A percentile compares a stretch with the other conserved stretches of the same genome.
Conservation (phyloP, 2,329 filamentous ascomycete genomes). For the Capronia epimyces region DNA sequence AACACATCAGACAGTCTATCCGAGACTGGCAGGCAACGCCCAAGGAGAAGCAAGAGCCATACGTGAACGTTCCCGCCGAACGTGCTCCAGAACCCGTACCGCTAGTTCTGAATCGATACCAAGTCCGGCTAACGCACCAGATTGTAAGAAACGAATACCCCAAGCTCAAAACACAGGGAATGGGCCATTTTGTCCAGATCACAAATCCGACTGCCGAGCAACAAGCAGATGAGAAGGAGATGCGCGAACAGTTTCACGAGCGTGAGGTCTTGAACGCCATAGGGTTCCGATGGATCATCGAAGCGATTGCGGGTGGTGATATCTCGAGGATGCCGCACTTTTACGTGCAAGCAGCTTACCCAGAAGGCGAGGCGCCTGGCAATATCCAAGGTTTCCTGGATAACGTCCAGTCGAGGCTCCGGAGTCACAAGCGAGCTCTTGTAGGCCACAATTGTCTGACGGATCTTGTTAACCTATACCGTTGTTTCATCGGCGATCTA, state of each 20-base stretch:
- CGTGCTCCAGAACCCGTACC: constrained; percentile 28
- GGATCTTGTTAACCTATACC: constrained; percentile 58
- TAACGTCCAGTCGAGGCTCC: constrained; percentile 39
- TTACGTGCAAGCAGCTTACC: constrained; percentile 31
- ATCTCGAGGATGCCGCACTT: constrained; percentile 36
- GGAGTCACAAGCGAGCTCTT: constrained; percentile 46
- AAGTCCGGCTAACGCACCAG: constrained; percentile 62
- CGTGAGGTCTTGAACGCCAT: constrained; percentile 35
- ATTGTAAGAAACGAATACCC: constrained; percentile 58
- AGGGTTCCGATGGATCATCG: constrained; percentile 45
- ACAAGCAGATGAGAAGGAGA: constrained; percentile 31
- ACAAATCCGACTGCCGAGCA: constrained; percentile 35
- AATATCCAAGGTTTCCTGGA: constrained; percentile 29
- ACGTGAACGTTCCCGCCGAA: constrained; percentile 43
- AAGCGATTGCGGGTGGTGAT: constrained; percentile 42
- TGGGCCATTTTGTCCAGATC: constrained; percentile 39
- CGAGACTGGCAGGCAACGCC: constrained; percentile 42
- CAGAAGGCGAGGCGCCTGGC: constrained; percentile 25
- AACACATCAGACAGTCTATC: constrained; percentile 32
- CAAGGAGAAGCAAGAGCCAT: constrained; percentile 36
- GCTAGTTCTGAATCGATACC: constrained; percentile 50
- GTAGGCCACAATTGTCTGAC: constrained; percentile 61
- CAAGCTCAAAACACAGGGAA: constrained; percentile 36
- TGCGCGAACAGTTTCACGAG: constrained; percentile 30
- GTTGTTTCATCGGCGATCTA: constrained; percentile 54